Evolutionary conservation across 148 eudicot genomes (phyloP).

Genomic region (Cornus florida): DNA sequence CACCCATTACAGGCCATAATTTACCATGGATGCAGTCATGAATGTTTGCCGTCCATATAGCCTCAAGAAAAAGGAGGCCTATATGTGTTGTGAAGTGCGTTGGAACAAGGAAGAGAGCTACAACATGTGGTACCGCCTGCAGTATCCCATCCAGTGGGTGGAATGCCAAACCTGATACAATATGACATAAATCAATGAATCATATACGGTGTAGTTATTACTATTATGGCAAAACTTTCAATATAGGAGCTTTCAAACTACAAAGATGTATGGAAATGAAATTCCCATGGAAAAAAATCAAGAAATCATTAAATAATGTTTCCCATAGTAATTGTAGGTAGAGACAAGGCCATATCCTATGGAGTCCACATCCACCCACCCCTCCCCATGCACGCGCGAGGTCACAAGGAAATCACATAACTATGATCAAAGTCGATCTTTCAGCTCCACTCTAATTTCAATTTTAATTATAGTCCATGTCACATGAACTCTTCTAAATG

Average conservation of each 20-base stretch:
- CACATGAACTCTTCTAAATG: too few species aligned
- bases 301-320: too few species aligned
- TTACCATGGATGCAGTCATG: constrained; percentile 87
- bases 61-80: constrained; percentile 62
- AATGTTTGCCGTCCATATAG: constrained; percentile 86
- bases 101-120: constrained; percentile 67
- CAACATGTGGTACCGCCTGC: constrained; percentile 77
- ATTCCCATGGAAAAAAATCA: too few species aligned
- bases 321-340: too few species aligned
- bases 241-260: not conserved
- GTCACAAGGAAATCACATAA: too few species aligned
- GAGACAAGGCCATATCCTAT: too few species aligned
- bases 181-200: not conserved
- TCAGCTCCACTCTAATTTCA: too few species aligned
- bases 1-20: constrained; percentile 96
- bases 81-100: constrained; percentile 67
- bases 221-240: not conserved
- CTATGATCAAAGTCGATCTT: too few species aligned
- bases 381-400: too few species aligned
- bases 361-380: too few species aligned
- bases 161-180: constrained; percentile 70
- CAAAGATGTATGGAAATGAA: not conserved
- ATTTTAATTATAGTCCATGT: too few species aligned
- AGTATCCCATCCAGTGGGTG: constrained; percentile 90
- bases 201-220: not conserved